Evolutionary conservation across 345 rosid species (phyloP).

Genomic region (Eucalyptus dawsonii): DNA sequence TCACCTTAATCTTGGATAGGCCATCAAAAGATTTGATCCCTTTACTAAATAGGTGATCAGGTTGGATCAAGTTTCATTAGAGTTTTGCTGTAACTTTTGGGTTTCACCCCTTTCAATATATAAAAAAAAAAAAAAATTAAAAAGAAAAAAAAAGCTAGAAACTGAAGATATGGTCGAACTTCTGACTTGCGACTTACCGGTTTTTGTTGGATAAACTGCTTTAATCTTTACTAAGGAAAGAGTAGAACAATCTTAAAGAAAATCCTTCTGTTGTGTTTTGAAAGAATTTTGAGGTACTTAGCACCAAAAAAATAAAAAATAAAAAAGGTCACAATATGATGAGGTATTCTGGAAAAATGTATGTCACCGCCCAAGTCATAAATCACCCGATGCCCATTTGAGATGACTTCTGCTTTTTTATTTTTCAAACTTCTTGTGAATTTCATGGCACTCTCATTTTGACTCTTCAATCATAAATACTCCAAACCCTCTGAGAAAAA

Average conservation of each 20-base stretch:
- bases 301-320: not conserved
- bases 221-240: not conserved
- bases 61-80: not conserved
- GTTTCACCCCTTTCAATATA: not conserved
- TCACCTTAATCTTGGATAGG: not conserved
- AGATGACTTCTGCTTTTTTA: not conserved
- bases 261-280: not conserved
- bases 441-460: not conserved
- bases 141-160: fast-evolving
- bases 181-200: not conserved
- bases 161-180: not conserved
- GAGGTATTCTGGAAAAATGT: not conserved
- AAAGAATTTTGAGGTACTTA: not conserved
- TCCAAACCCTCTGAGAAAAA: not conserved
- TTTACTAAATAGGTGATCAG: not conserved
- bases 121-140: no score
- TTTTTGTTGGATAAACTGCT: not conserved
- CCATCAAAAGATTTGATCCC: not conserved
- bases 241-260: not conserved
- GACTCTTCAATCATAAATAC: not conserved
- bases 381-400: not conserved
- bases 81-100: not conserved
- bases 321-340: not conserved
- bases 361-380: not conserved
- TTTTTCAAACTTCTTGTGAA: not conserved